Base-by-base conservation (phyloP, 2,329 filamentous ascomycete species). In the Hypomyces rosellus region DNA sequence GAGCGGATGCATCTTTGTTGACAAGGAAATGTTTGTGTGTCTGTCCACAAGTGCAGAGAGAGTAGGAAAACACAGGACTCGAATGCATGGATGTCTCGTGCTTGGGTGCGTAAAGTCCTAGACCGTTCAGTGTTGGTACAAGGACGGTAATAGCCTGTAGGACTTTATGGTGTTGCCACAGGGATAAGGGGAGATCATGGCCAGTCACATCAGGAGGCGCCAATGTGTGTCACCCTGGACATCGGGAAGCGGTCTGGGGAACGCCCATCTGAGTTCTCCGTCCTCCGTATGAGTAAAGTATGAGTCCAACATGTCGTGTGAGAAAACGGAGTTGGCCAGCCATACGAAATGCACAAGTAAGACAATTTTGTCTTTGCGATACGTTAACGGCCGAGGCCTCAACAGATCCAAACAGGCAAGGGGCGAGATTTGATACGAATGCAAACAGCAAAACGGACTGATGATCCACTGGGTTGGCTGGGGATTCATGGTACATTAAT, bases 121-220 rank as follows among this genome's bases (percentile, higher is more conserved):
- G 37, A 39, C n/a, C n/a, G n/a, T n/a, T n/a, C n/a, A n/a, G n/a
- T 39, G n/a, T 39, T 18, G 37, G 37, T n/a, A 15, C 13, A 18
- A 4, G 14, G 11, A 13, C 14, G 14, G 14, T 6, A 13, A 16
- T 6, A 34, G 15, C 20, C 20, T 20, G 46, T 49, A 52, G 50
- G 50, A 52, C 50, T 52, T 45, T 34, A 20, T 11, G 22, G 14
- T 13, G n/a, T 49, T 45, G 46, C 41, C 42, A 42, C 50, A 38
- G 36, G 33, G 25, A 48, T 41, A 39, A 6, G 16, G 37, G 37
- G 37, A 39, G 16, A n/a, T 34, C 50, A 51, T 44, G 43, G 44
- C 39, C 38, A 42, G 48, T 49, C 41, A 41, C 41, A 46, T 52
- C 50, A 52, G 50, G 50, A 52, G 50, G 46, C 46, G 47, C 50